Base-by-base conservation (phyloP, 495 filamentous ascomycete species). In the Aspergillus sparsus region DNA sequence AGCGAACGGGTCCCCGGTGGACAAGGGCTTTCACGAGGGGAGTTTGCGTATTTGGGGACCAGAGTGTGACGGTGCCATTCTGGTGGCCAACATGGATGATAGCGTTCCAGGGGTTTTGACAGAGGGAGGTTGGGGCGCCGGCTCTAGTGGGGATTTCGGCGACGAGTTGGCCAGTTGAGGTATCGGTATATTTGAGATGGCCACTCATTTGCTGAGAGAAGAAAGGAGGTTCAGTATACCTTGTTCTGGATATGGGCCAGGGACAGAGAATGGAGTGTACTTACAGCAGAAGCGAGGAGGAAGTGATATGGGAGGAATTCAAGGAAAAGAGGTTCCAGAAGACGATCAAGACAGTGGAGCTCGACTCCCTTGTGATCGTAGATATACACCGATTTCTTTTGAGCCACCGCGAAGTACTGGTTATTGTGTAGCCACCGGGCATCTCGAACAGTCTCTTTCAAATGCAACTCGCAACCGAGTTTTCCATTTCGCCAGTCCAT, bases 221-320 rank as follows among this genome's bases (percentile, higher is more conserved):
- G 37, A 7, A 37, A 16, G 58, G 8, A 8, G 35, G 1, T 31
- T 13, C 15, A 41, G 66, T 57, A 66, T 61, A 1, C 3, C 21
- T 27, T 1, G 21, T 27, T 27, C 21, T 27, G 21, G 3, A 3
- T 27, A 27, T 3, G 21, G 1, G 21, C 1, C 21, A 27, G 21
- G 21, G 3, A 3, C 12, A 7, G 31, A 42, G 27, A 8, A 16
- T 8, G 1, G 16, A 4, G 7, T 36, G 31, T 18, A 80, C 84
- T 79, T 72, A 90, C 88, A 68, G 94, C 78, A 32, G 92, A 96
- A 10, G 89, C 91, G 46, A 98, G 81, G 18, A 98, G 85, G 66
- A 96, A 98, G 71, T 98, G 94, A 70, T 97, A 98, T 3, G 93
- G 93, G 31, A 98, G 78, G 71, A 97, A 98, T 73, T 98, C 92